A percentile compares a stretch with the other conserved stretches of the same genome.
phyloP scores from a whole-genome alignment of 176 grass and related monocot species.

The Elaeis guineensis region DNA sequence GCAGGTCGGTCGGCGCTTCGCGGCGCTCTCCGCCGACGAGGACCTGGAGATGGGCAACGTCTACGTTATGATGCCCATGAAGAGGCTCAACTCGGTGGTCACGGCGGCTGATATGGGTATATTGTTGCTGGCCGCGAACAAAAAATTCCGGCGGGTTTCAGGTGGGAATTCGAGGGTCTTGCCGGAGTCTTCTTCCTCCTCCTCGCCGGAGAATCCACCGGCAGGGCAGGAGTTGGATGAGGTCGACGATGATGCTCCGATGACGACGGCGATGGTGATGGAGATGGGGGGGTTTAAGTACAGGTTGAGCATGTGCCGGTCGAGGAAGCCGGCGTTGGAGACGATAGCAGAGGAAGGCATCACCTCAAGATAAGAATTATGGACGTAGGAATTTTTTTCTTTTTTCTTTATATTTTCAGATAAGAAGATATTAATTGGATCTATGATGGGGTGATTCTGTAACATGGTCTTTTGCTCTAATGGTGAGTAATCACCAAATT shows the following conservation, averaged over 20 bases:
- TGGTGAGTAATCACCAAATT: no score
- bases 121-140: conserved; percentile 36
- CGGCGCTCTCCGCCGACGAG: conserved; percentile 58
- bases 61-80: conserved; percentile 80
- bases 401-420: no score
- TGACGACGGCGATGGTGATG: conserved; percentile 4
- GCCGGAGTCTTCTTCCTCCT: background rate
- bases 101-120: conserved; percentile 36
- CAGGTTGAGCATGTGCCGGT: conserved; percentile 44
- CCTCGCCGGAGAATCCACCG: no score
- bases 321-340: conserved; percentile 61
- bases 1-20: conserved; percentile 46
- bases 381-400: no score
- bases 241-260: background rate
- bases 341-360: conserved; percentile 66
- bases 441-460: no score
- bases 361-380: no score
- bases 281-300: conserved; percentile 61
- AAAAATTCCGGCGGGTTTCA: conserved; percentile 18
- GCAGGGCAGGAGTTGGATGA: background rate
- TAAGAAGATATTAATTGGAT: no score
- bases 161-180: conserved; percentile 38
- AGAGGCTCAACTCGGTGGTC: conserved; percentile 41
- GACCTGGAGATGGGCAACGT: conserved; percentile 40
- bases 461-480: no score